Evolutionary conservation across 2,329 filamentous ascomycete species (phyloP).

Genomic region (Fusarium stilboides): DNA sequence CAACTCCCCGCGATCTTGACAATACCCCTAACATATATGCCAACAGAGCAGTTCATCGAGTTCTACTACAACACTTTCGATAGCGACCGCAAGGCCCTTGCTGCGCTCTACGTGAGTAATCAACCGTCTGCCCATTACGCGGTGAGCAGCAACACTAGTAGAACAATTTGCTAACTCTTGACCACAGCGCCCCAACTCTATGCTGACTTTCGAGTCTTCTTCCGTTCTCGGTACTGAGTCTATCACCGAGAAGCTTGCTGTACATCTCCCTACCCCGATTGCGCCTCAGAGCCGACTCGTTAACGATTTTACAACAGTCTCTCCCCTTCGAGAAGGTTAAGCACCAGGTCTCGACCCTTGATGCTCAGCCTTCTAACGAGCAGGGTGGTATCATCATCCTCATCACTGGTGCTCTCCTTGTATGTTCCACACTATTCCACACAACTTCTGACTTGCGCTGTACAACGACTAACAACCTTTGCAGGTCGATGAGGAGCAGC

Average conservation of each 20-base stretch:
- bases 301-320: conserved; percentile 62
- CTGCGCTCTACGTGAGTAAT: conserved; percentile 82
- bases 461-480: conserved; percentile 18
- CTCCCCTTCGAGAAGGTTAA: conserved; percentile 87
- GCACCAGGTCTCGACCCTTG: conserved; percentile 83
- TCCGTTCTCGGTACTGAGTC: conserved; percentile 73
- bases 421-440: conserved; percentile 61
- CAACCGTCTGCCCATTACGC: neutral
- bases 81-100: conserved; percentile 74
- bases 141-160: conserved; percentile 73
- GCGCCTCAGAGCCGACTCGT: neutral
- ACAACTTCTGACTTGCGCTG: conserved; percentile 6
- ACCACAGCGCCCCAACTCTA: conserved; percentile 67
- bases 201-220: conserved; percentile 91
- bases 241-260: conserved; percentile 87
- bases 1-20: neutral
- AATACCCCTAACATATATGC: conserved; percentile 14
- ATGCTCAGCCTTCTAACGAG: conserved; percentile 82
- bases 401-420: conserved; percentile 88
- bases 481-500: conserved; percentile 89
- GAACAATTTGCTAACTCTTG: conserved; percentile 16
- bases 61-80: conserved; percentile 96
- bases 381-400: conserved; percentile 84
- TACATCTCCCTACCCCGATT: conserved; percentile 62
- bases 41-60: conserved; percentile 84